Evolutionary conservation across 352 stramenopile genomes (phyloP).

Genomic region (Pythium graminicola): DNA sequence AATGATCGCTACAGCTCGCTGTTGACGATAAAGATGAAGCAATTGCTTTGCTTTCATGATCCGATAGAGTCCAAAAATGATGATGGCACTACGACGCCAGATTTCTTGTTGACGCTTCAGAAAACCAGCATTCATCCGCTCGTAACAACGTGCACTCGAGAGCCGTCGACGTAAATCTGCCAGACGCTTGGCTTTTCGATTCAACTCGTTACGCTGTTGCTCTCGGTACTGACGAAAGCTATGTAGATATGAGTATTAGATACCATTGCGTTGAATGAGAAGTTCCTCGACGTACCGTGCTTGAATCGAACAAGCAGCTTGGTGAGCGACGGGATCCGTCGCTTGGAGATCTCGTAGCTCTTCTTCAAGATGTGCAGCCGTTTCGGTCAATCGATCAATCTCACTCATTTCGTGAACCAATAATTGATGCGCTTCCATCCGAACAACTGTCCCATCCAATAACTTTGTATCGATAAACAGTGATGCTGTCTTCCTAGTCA

Average conservation of each 20-base stretch:
- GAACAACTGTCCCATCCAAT: constrained; percentile 25
- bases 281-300: constrained; percentile 13
- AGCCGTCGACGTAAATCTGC: constrained; percentile 16
- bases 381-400: constrained; percentile 20
- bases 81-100: constrained; percentile 18
- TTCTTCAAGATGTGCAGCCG: constrained; percentile 4
- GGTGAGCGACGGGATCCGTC: constrained; percentile 19
- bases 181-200: constrained; percentile 9
- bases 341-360: constrained; percentile 17
- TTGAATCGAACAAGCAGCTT: constrained; percentile 33
- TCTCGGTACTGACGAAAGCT: constrained; percentile 25
- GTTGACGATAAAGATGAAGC: constrained; percentile 16
- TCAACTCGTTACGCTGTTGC: constrained; percentile 6
- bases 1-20: constrained; percentile 28
- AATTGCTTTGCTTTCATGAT: constrained; percentile 29
- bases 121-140: constrained; percentile 34
- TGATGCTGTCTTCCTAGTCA: not conserved
- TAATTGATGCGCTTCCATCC: constrained; percentile 29
- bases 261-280: not conserved
- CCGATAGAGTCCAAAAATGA: constrained; percentile 27
- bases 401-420: constrained; percentile 30
- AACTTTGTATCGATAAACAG: constrained; percentile 24
- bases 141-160: constrained; percentile 35
- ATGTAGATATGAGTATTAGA: not conserved
- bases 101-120: constrained; percentile 16